phyloP scores from a whole-genome alignment of 371 early-diverging fungal genomes.

The Mortierella sp. region DNA sequence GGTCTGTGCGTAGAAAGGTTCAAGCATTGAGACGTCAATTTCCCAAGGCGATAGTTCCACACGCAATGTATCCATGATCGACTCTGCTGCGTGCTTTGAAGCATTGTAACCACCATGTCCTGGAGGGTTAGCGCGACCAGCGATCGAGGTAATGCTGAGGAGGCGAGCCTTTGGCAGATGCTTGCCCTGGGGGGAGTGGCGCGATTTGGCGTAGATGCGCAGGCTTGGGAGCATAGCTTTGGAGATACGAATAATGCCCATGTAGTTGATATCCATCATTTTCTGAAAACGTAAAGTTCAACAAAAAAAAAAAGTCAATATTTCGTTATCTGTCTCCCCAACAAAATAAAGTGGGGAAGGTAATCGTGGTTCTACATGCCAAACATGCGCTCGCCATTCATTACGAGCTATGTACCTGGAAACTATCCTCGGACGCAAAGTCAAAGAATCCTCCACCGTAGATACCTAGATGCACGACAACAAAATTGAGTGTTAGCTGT shows the following conservation, averaged over 20 bases:
- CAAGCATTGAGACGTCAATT: constrained; percentile 58
- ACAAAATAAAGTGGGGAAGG: constrained; percentile 15
- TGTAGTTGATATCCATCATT: constrained; percentile 61
- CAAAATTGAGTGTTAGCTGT: background rate
- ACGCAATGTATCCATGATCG: constrained; percentile 58
- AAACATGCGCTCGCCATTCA: background rate
- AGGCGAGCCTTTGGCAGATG: constrained; percentile 53
- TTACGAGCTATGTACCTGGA: constrained; percentile 32
- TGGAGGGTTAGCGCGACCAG: constrained; percentile 56
- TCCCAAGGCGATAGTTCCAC: constrained; percentile 60
- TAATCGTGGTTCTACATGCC: background rate
- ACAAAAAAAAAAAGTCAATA: background rate
- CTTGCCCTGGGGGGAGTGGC: constrained; percentile 43
- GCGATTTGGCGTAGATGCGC: constrained; percentile 50
- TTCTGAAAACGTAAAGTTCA: constrained; percentile 18
- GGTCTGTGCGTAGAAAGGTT: constrained; percentile 53
- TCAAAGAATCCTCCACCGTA: constrained; percentile 52
- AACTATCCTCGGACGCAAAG: constrained; percentile 45
- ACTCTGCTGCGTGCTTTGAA: constrained; percentile 60
- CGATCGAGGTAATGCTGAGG: constrained; percentile 57
- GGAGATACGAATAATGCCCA: constrained; percentile 57
- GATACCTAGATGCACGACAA: constrained; percentile 21
- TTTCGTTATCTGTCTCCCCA: constrained; percentile 3
- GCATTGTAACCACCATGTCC: constrained; percentile 57
- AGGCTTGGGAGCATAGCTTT: constrained; percentile 57